Conservation (phyloP, 1,139 yeast species). For the Protomyces lactucae-debilis region DNA sequence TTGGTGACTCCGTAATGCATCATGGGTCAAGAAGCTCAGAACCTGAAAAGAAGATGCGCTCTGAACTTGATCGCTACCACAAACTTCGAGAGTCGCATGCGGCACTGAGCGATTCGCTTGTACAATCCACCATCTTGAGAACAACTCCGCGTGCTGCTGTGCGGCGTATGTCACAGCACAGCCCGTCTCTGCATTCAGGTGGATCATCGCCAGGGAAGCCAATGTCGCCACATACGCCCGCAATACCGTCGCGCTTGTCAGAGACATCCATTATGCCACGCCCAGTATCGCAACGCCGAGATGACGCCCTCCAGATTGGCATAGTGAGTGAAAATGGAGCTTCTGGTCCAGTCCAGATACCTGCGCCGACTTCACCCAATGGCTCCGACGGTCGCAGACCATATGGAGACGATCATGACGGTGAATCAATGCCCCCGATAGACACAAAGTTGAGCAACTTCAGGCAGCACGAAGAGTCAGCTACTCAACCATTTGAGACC, state of each 20-base stretch:
- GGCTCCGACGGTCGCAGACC: constrained; percentile 27
- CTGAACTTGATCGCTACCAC: constrained; percentile 47
- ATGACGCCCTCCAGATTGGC: not conserved
- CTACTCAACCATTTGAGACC: too few species aligned
- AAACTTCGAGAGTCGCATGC: constrained; percentile 47
- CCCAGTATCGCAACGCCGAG: not conserved
- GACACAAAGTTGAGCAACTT: too few species aligned
- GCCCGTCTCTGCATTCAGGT: constrained; percentile 20
- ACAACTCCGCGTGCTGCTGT: constrained; percentile 31
- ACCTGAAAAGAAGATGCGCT: not conserved
- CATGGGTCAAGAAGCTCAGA: not conserved
- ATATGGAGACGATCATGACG: not conserved
- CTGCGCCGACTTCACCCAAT: not conserved
- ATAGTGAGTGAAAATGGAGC: not conserved
- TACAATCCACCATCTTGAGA: constrained; percentile 26
- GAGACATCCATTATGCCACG: constrained; percentile 32
- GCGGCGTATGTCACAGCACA: constrained; percentile 41
- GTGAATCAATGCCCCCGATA: not conserved
- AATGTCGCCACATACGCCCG: constrained; percentile 37
- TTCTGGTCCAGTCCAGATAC: not conserved
- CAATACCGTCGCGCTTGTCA: constrained; percentile 40
- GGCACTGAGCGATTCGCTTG: constrained; percentile 40
- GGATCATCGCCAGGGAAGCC: constrained; percentile 27
- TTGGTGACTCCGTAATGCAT: not conserved
- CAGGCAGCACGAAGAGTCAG: too few species aligned